Evolutionary conservation across 352 stramenopile genomes (phyloP).

Genomic region (Phytophthora crassamura): DNA sequence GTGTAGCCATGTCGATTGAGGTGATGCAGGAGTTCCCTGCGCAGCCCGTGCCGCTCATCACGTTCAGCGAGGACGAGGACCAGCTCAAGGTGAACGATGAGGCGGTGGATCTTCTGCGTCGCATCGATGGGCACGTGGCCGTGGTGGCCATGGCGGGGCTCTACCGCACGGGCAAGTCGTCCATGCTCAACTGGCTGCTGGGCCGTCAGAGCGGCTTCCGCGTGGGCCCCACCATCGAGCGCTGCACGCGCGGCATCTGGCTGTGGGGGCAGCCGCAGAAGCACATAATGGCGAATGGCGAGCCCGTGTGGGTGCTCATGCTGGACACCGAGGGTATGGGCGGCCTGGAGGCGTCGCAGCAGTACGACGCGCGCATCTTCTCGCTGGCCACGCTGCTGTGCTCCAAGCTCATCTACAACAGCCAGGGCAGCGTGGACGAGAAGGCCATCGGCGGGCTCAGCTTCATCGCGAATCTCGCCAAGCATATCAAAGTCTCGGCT

Average conservation of each 20-base stretch:
- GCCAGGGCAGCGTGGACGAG: slow-evolving; percentile 84
- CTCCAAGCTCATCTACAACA: slow-evolving; percentile 92
- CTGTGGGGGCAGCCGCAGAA: slow-evolving; percentile 79
- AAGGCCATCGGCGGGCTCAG: slow-evolving; percentile 85
- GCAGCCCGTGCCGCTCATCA: slow-evolving; percentile 85
- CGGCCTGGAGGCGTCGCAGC: slow-evolving; percentile 81
- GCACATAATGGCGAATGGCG: slow-evolving; percentile 64
- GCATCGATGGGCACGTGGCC: slow-evolving; percentile 79
- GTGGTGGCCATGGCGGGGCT: slow-evolving; percentile 87
- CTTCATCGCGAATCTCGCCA: slow-evolving; percentile 89
- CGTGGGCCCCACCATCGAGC: slow-evolving; percentile 83
- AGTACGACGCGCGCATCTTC: slow-evolving; percentile 91
- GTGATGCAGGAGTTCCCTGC: slow-evolving; percentile 65
- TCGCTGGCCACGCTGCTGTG: slow-evolving; percentile 85
- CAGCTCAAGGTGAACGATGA: slow-evolving; percentile 84
- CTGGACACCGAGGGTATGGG: slow-evolving; percentile 90
- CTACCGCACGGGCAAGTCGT: slow-evolving; percentile 90
- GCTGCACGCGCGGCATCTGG: slow-evolving; percentile 89
- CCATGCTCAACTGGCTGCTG: slow-evolving; percentile 89
- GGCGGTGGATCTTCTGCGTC: slow-evolving; percentile 65
- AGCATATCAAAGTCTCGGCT: slow-evolving; percentile 82
- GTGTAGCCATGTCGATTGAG: slow-evolving; percentile 33
- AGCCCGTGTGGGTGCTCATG: slow-evolving; percentile 83
- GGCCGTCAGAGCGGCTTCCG: slow-evolving; percentile 74
- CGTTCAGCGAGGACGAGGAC: slow-evolving; percentile 86